A percentile compares a stretch with the other conserved stretches of the same genome.
Conservation (phyloP, 2,329 filamentous ascomycete genomes). For the Ascochyta koolunga region DNA sequence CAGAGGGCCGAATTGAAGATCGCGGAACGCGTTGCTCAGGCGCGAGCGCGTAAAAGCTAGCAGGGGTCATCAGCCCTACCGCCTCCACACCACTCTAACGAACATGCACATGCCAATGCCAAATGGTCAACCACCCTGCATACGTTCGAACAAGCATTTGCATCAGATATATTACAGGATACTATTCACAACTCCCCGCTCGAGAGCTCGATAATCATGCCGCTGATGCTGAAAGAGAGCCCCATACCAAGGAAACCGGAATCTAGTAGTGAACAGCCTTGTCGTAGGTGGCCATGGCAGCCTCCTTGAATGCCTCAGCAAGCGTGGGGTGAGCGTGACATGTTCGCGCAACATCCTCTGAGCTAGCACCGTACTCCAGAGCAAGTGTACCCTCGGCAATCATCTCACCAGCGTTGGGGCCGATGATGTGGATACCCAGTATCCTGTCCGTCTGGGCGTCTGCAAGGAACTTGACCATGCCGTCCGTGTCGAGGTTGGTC, state of each 20-base stretch:
- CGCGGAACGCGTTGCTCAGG: constrained; percentile 37
- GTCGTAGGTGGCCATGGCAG: constrained; percentile 94
- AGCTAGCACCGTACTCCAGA: constrained; percentile 93
- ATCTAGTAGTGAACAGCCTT: constrained; percentile 91
- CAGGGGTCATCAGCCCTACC: constrained; percentile 29
- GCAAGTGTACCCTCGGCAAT: constrained; percentile 96
- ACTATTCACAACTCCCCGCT: constrained; percentile 50
- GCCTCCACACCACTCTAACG: background rate
- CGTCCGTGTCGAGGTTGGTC: constrained; percentile 96
- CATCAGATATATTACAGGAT: constrained; percentile 49
- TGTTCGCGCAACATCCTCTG: constrained; percentile 74
- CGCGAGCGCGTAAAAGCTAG: constrained; percentile 26
- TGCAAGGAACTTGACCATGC: constrained; percentile 94
- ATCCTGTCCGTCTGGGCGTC: constrained; percentile 97
- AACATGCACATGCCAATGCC: background rate
- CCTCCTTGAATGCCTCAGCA: constrained; percentile 98
- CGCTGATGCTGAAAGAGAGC: constrained; percentile 44
- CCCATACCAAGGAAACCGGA: constrained; percentile 31
- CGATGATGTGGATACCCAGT: constrained; percentile 94
- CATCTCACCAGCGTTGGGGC: constrained; percentile 97
- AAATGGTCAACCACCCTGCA: constrained; percentile 15
- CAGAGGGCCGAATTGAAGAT: constrained; percentile 28
- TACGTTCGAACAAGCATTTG: constrained; percentile 34
- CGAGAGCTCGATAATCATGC: constrained; percentile 41
- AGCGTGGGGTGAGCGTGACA: constrained; percentile 97